Base-by-base conservation (phyloP, 2,329 filamentous ascomycete species). In the Botryosphaeria dothidea region DNA sequence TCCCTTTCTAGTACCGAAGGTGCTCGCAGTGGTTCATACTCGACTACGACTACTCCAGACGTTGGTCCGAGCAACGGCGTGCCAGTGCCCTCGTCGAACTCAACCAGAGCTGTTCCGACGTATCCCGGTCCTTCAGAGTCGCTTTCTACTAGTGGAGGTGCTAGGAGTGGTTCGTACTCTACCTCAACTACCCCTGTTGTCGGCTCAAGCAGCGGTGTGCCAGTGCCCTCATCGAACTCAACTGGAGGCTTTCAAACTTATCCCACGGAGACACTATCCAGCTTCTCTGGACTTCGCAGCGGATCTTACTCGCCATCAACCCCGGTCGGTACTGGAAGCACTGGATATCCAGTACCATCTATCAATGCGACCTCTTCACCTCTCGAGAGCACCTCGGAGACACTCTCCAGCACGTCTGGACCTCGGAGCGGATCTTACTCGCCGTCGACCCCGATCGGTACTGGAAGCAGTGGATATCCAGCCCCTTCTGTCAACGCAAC, bases 401-500 rank as follows among this genome's bases (percentile, higher is more conserved):
- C 36, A 8, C 36, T 58, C 17, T 58, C 54, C 4, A 58, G 54
- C 38, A 29, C 57, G 3, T n/a, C 45, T 8, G 43, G 43, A 3
- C 13, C 31, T 15, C 57, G 29, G 3, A 49, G 6, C 15, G 57
- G 57, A 25, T 29, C 43, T 4, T 8, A 7, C 25, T 48, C 57
- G 1, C 27, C 23, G n/a, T 27, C 49, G 3, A 11, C 25, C 9
- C 49, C 49, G 36, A n/a, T 56, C 25, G 48, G 38, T 11, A 64
- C 49, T 5, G 61, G 49, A 2, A 49, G 31, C 11, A 65, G 54
- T 25, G 63, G 63, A 2, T 45, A 31, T 21, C 54, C 63, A 2
- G 11, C 21, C 1, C 34, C 36, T 27, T 65, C 63, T 11, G 54
- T 34, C 3, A 65, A 65, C 34, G 31, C 54, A n/a, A 61, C 52